Evolutionary conservation across 1,284 basidiomycete species (phyloP).

Genomic region (Cryptococcus sp.): DNA sequence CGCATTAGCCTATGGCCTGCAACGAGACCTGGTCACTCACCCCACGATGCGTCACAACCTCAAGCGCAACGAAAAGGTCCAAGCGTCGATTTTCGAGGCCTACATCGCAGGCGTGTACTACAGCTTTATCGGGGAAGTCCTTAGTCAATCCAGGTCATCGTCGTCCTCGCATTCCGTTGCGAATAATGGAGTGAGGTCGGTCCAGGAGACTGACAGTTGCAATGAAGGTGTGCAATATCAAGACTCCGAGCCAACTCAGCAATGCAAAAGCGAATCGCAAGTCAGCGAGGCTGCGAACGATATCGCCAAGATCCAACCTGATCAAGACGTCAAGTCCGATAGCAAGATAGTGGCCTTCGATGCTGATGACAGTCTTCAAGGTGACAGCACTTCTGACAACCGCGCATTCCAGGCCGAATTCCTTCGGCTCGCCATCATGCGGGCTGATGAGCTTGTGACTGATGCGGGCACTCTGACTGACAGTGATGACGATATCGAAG

Average conservation of each 20-base stretch:
- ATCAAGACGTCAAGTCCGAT: no score
- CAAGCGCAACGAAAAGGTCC: conserved; percentile 20
- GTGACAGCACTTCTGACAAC: neutral
- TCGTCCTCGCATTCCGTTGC: neutral
- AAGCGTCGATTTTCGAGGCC: conserved; percentile 39
- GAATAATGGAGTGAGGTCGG: neutral
- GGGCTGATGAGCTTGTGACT: neutral
- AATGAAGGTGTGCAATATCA: neutral
- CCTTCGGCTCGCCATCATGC: neutral
- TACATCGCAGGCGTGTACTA: conserved; percentile 45
- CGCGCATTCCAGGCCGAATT: neutral
- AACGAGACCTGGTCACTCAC: conserved; percentile 18
- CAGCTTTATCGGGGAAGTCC: conserved; percentile 19
- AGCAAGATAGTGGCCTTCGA: neutral
- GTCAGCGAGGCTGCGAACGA: neutral
- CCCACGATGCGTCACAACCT: conserved; percentile 2
- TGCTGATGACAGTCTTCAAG: neutral
- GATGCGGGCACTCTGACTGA: neutral
- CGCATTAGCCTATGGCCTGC: conserved; percentile 29
- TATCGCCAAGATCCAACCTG: neutral
- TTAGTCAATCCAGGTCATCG: neutral
- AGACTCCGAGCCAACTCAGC: no score
- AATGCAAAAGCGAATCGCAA: neutral
- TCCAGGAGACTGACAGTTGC: neutral
- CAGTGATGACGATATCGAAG: neutral